Evolutionary conservation across 805 yeast species (phyloP).

Genomic region (Kuraishia molischiana): DNA sequence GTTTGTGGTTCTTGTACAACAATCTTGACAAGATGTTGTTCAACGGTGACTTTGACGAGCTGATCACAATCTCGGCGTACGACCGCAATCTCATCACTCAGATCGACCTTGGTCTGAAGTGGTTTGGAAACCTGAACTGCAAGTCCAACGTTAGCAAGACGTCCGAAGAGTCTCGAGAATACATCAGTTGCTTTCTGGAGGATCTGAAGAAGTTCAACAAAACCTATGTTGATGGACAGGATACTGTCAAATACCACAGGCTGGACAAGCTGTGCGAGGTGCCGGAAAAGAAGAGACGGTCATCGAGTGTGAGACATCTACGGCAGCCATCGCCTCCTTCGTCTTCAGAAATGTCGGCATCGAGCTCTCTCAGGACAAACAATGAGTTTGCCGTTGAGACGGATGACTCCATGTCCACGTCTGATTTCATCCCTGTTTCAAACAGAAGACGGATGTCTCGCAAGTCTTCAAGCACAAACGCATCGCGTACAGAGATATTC

Average conservation of each 20-base stretch:
- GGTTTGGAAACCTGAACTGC: slow-evolving; percentile 19
- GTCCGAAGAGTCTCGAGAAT: slow-evolving; percentile 15
- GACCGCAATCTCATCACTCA: slow-evolving; percentile 9
- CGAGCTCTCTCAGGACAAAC: not conserved
- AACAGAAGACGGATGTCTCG: not conserved
- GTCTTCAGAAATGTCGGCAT: too few species aligned
- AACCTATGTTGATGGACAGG: slow-evolving; percentile 21
- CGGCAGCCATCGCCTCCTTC: not conserved
- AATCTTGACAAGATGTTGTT: slow-evolving; percentile 56
- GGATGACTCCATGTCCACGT: not conserved
- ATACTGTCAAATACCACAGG: not conserved
- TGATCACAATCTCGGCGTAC: slow-evolving; percentile 15
- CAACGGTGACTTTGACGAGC: slow-evolving; percentile 26
- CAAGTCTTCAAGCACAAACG: not conserved
- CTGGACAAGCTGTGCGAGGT: not conserved
- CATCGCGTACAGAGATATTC: not conserved
- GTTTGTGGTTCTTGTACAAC: slow-evolving; percentile 59
- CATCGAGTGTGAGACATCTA: not conserved
- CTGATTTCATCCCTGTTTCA: not conserved
- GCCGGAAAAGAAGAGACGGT: not conserved
- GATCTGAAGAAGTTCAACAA: slow-evolving; percentile 28
- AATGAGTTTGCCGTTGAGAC: not conserved
- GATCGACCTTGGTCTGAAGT: slow-evolving; percentile 23
- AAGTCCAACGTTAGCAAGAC: slow-evolving; percentile 5
- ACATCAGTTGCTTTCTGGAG: slow-evolving; percentile 23